A percentile compares a stretch with the other conserved stretches of the same genome.
Conservation (phyloP, 2,329 filamentous ascomycete species). For the Sporothrix pseudoabietina region DNA sequence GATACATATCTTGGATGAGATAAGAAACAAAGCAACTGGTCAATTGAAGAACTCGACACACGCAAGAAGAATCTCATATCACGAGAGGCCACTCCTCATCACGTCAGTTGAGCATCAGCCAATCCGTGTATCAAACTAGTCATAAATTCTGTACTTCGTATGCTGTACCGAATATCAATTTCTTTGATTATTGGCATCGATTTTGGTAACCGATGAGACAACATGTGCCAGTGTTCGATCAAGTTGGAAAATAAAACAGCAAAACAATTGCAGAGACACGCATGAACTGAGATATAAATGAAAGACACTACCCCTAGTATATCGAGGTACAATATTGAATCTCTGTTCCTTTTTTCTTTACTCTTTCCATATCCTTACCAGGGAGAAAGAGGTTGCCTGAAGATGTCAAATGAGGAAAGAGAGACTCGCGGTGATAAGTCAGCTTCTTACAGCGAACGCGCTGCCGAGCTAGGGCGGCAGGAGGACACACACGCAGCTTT, state of each 20-base stretch:
- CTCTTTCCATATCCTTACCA: not conserved
- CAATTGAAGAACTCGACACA: not conserved
- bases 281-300: not conserved
- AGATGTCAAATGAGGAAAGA: not conserved
- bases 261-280: not conserved
- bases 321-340: not conserved
- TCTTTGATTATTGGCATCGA: not conserved
- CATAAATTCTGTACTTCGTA: not conserved
- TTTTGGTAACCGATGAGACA: not conserved
- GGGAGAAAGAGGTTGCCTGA: not conserved
- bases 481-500: not conserved
- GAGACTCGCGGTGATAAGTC: not conserved
- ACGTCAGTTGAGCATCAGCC: not conserved
- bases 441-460: conserved; percentile 2
- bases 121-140: not conserved
- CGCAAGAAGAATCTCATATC: not conserved
- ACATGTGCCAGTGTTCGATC: not conserved
- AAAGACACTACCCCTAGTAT: not conserved
- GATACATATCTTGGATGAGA: not conserved
- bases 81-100: not conserved
- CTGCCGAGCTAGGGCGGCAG: not conserved
- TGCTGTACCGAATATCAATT: not conserved
- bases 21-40: not conserved
- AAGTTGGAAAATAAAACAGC: not conserved
- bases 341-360: not conserved